Evolutionary conservation across 2,329 filamentous ascomycete species (phyloP).

Genomic region (Emmonsia crescens): DNA sequence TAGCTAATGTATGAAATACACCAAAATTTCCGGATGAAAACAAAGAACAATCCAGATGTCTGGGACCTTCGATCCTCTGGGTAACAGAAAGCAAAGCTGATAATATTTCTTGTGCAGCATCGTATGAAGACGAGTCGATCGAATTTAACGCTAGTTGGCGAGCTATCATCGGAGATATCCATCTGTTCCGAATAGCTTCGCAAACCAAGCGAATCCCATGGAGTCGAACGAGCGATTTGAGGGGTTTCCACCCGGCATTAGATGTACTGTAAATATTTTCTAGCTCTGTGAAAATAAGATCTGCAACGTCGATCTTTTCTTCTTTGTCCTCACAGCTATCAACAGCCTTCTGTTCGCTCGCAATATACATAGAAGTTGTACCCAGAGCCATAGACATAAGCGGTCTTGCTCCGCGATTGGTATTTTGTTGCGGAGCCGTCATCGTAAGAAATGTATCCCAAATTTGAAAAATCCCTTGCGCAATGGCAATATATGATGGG

Average conservation of each 20-base stretch:
- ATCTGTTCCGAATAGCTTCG: slow-evolving; percentile 25
- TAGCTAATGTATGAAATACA: slow-evolving; percentile 22
- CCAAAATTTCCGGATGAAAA: slow-evolving; percentile 22
- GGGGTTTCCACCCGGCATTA: slow-evolving; percentile 29
- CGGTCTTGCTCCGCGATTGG: slow-evolving; percentile 22
- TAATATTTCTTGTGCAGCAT: slow-evolving; percentile 27
- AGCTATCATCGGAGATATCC: slow-evolving; percentile 24
- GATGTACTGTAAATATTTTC: slow-evolving; percentile 27
- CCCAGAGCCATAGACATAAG: slow-evolving; percentile 28
- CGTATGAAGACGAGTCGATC: slow-evolving; percentile 22
- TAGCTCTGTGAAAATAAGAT: slow-evolving; percentile 33
- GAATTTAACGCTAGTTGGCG: slow-evolving; percentile 26
- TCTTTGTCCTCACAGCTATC: slow-evolving; percentile 23
- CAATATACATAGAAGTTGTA: slow-evolving; percentile 29
- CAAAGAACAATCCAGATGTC: slow-evolving; percentile 14
- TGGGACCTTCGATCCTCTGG: slow-evolving; percentile 15
- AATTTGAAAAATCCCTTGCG: slow-evolving; percentile 24
- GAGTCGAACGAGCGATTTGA: slow-evolving; percentile 31
- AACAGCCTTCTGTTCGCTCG: slow-evolving; percentile 26
- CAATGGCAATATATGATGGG: slow-evolving; percentile 23
- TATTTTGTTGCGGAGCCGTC: slow-evolving; percentile 17
- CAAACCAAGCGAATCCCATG: slow-evolving; percentile 31
- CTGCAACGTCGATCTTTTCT: slow-evolving; percentile 29
- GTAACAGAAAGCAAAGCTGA: slow-evolving; percentile 20
- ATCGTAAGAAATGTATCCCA: slow-evolving; percentile 29